Conservation (phyloP, 2,329 filamentous ascomycete species). For the Neocatenulostroma microsporum region DNA sequence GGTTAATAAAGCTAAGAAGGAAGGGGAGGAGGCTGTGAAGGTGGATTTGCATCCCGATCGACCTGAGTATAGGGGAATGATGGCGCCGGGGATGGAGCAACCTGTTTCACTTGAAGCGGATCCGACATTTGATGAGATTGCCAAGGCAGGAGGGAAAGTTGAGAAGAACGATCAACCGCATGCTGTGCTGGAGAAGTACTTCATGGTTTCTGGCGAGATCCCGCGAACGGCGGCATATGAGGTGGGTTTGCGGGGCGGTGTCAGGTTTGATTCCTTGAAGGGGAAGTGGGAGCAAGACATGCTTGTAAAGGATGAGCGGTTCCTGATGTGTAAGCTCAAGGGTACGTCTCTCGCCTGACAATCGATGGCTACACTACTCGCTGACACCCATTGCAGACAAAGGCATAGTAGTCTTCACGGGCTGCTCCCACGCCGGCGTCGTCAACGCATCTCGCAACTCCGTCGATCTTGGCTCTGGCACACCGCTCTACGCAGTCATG, state of each 20-base stretch:
- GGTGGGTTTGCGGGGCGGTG: conserved; percentile 18
- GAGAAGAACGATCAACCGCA: conserved; percentile 18
- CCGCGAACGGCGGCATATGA: conserved; percentile 21
- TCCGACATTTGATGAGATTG: conserved; percentile 23
- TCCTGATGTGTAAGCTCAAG: conserved; percentile 25
- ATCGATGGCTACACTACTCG: no score
- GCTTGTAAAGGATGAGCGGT: conserved; percentile 19
- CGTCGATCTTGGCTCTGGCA: conserved; percentile 14
- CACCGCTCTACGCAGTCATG: conserved; percentile 23
- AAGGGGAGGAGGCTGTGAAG: conserved; percentile 5
- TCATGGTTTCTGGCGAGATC: conserved; percentile 23
- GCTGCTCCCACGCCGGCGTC: conserved; percentile 23
- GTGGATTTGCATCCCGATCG: conserved; percentile 23
- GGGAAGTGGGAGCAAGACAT: conserved; percentile 17
- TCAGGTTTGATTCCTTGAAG: conserved; percentile 11
- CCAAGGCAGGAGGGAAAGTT: conserved; percentile 17
- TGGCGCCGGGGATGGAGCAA: conserved; percentile 10
- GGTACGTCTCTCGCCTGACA: no score
- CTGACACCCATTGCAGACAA: no score
- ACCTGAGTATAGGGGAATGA: conserved; percentile 18
- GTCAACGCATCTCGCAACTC: conserved; percentile 21
- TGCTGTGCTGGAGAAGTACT: conserved; percentile 16
- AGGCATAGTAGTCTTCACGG: conserved; percentile 24
- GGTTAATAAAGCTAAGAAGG: conserved; percentile 14
- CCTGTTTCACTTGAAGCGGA: conserved; percentile 18